Conservation (phyloP, 805 yeast genomes). For the Kurtzmaniella fragi region DNA sequence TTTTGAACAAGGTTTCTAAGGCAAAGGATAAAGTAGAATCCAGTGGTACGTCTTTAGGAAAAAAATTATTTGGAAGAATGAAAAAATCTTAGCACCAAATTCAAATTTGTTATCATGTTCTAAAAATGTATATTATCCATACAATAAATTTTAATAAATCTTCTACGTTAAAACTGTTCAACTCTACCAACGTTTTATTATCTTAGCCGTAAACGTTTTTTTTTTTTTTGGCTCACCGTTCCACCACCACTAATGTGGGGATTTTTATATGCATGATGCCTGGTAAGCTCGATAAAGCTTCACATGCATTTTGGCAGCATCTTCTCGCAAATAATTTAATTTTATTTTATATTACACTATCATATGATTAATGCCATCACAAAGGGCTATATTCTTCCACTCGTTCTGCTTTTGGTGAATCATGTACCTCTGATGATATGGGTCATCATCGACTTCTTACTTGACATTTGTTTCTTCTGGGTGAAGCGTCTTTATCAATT, state of each 20-base stretch:
- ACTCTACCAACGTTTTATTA: no score
- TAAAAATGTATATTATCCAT: not conserved
- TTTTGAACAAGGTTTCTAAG: slow-evolving; percentile 43
- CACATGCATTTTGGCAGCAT: no score
- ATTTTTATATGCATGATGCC: not conserved
- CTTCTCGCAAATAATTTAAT: not conserved
- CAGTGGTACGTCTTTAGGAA: slow-evolving; percentile 45
- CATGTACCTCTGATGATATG: slow-evolving; percentile 36
- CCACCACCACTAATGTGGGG: not conserved
- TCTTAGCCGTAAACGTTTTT: no score
- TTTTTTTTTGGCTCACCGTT: not conserved
- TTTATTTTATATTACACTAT: no score
- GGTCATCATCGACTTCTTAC: slow-evolving; percentile 37
- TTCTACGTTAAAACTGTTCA: no score
- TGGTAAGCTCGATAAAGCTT: no score
- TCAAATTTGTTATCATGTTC: slow-evolving; percentile 18
- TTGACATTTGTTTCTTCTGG: slow-evolving; percentile 47
- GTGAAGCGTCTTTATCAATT: slow-evolving; percentile 29
- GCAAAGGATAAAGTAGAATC: slow-evolving; percentile 46
- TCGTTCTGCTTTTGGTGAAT: slow-evolving; percentile 24
- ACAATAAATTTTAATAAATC: not conserved
- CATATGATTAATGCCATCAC: not conserved
- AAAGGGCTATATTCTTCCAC: slow-evolving; percentile 11
- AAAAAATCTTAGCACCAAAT: slow-evolving; percentile 51
- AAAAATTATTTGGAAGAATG: slow-evolving; percentile 52